phyloP scores from a whole-genome alignment of 352 stramenopile genomes.

The Peronospora belbahrii region DNA sequence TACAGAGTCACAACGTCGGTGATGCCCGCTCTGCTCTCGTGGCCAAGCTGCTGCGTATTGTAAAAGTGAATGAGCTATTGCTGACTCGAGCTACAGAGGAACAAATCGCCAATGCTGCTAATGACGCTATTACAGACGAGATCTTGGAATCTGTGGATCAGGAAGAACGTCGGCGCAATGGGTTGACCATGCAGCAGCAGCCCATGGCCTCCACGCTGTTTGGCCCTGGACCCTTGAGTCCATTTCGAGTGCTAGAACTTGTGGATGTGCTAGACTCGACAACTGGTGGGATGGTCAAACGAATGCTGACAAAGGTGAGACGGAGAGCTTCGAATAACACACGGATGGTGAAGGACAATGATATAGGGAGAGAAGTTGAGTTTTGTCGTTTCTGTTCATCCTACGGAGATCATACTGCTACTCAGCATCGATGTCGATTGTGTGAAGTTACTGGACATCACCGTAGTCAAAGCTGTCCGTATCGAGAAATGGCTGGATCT shows the following conservation, averaged over 20 bases:
- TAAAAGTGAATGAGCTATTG: conserved; percentile 53
- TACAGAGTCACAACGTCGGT: conserved; percentile 47
- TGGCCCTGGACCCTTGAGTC: conserved; percentile 27
- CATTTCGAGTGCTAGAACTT: conserved; percentile 64
- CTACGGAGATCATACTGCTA: conserved; percentile 56
- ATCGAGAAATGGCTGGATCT: conserved; percentile 3
- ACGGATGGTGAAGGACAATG: conserved; percentile 19
- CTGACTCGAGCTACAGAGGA: conserved; percentile 59
- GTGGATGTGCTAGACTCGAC: conserved; percentile 71
- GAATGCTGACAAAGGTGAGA: conserved; percentile 61
- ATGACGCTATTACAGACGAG: conserved; percentile 70
- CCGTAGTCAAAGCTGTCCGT: conserved; percentile 48
- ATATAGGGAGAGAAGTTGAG: conserved; percentile 34
- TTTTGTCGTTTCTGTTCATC: conserved; percentile 69
- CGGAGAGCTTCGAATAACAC: conserved; percentile 37
- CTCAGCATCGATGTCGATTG: conserved; percentile 56
- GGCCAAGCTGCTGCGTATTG: conserved; percentile 42
- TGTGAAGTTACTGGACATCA: conserved; percentile 49
- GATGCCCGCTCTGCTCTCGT: conserved; percentile 49
- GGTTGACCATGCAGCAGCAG: conserved; percentile 13
- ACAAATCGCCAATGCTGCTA: conserved; percentile 59
- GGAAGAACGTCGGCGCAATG: conserved; percentile 41
- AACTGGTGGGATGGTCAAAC: conserved; percentile 67
- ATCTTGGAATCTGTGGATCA: conserved; percentile 55
- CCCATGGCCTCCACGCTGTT: conserved; percentile 8